Conservation (phyloP, 2,329 filamentous ascomycete genomes). For the Colletotrichum phormii region DNA sequence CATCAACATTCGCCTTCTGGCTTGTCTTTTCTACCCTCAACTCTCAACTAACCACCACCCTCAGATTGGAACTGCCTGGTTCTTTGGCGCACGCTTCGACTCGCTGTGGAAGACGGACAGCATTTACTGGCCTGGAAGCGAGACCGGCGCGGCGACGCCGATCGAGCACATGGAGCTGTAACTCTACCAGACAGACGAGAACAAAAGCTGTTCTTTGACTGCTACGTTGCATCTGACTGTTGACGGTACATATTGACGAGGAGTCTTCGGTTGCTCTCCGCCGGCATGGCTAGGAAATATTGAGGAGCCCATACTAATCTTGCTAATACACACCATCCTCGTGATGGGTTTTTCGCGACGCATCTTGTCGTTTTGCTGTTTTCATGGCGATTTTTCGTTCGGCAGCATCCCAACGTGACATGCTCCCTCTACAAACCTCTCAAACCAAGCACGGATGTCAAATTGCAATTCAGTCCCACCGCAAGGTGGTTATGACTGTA, state of each 20-base stretch:
- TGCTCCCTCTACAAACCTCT: neutral
- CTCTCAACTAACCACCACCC: neutral
- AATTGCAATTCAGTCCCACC: conserved; percentile 90
- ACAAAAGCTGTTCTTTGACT: conserved; percentile 22
- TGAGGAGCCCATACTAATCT: conserved; percentile 34
- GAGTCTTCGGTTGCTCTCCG: conserved; percentile 29
- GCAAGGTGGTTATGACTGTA: conserved; percentile 76
- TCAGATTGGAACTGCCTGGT: conserved; percentile 82
- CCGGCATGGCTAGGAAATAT: conserved; percentile 25
- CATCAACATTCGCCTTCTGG: neutral
- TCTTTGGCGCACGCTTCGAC: conserved; percentile 87
- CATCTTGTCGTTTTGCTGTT: neutral
- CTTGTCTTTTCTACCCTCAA: neutral
- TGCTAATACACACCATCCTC: conserved; percentile 36
- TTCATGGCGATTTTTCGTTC: neutral
- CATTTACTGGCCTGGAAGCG: conserved; percentile 35
- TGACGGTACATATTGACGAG: conserved; percentile 37
- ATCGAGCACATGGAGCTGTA: conserved; percentile 37
- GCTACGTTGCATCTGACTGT: conserved; percentile 34
- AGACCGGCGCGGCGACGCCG: conserved; percentile 27
- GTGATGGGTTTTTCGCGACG: conserved; percentile 29
- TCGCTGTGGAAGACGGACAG: conserved; percentile 37
- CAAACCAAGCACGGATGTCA: conserved; percentile 92
- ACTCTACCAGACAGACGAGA: conserved; percentile 14
- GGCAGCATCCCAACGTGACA: neutral